These are phyloP conservation scores for Lobulomyces angularis DNA, from an alignment of 192 early-diverging fungal species.

Conservation along the genomic window DNA sequence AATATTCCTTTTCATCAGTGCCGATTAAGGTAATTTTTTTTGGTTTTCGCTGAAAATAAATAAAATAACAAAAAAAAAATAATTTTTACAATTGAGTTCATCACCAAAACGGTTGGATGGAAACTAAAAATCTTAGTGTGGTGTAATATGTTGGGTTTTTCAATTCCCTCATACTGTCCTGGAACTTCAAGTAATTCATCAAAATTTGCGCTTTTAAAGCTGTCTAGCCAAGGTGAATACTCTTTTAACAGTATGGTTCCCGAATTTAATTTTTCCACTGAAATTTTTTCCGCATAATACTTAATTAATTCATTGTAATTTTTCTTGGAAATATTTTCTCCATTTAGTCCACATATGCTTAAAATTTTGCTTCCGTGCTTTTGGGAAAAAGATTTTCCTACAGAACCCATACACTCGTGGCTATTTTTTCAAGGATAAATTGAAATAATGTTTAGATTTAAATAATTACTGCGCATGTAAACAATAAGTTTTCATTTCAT, in stretches of 20 bases:
- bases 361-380: too few relatives aligned
- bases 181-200: conserved; percentile 54
- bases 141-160: conserved; percentile 35
- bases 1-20: conserved; percentile 59
- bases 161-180: conserved; percentile 53
- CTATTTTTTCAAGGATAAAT: background rate
- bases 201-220: conserved; percentile 1
- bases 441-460: background rate
- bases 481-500: background rate
- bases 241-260: conserved; percentile 36
- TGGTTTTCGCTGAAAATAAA: conserved; percentile 56
- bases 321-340: conserved; percentile 17
- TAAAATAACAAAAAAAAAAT: too few relatives aligned
- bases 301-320: conserved; percentile 31
- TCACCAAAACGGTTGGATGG: conserved; percentile 46
- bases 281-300: conserved; percentile 29
- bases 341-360: too few relatives aligned
- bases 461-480: background rate
- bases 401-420: too few relatives aligned
- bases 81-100: conserved; percentile 64
- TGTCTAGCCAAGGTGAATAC: conserved; percentile 55
- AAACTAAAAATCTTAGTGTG: conserved; percentile 54
- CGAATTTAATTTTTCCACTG: conserved; percentile 20
- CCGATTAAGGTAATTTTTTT: conserved; percentile 58
- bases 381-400: too few relatives aligned